Evolutionary conservation across 2,329 filamentous ascomycete species (phyloP).

Genomic region (Colletotrichum sojae): DNA sequence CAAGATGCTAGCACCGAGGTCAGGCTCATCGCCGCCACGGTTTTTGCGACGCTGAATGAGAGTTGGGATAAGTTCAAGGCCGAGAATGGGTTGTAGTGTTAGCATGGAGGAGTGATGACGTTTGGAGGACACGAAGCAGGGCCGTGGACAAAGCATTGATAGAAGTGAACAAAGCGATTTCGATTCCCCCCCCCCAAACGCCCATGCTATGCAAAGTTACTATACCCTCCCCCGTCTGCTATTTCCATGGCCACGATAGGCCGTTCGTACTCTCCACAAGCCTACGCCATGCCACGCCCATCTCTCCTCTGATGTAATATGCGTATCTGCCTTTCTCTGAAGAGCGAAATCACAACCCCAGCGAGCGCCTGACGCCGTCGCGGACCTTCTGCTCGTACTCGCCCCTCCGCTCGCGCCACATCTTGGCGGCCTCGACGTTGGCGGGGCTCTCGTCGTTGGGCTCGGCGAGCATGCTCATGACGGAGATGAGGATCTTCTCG

Average conservation of each 20-base stretch:
- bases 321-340: no score
- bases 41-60: conserved; percentile 79
- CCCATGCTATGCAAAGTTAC: conserved; percentile 43
- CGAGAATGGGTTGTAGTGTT: conserved; percentile 72
- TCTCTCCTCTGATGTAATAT: no score
- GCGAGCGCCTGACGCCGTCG: conserved; percentile 82
- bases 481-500: conserved; percentile 95
- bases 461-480: conserved; percentile 98
- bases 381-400: conserved; percentile 92
- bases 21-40: conserved; percentile 74
- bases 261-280: no score
- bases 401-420: conserved; percentile 88
- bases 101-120: background rate
- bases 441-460: conserved; percentile 97
- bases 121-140: background rate
- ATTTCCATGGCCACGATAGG: background rate
- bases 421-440: conserved; percentile 95
- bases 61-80: conserved; percentile 81
- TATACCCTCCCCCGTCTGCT: background rate
- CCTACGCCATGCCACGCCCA: no score
- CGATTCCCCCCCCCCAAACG: conserved; percentile 40
- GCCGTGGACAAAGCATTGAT: background rate
- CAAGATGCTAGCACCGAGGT: conserved; percentile 76
- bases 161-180: conserved; percentile 36
- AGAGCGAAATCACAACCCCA: conserved; percentile 83